These are phyloP conservation scores for Thermothielavioides terrestris DNA, from an alignment of 495 filamentous ascomycete genomes.

Conservation along the genomic window DNA sequence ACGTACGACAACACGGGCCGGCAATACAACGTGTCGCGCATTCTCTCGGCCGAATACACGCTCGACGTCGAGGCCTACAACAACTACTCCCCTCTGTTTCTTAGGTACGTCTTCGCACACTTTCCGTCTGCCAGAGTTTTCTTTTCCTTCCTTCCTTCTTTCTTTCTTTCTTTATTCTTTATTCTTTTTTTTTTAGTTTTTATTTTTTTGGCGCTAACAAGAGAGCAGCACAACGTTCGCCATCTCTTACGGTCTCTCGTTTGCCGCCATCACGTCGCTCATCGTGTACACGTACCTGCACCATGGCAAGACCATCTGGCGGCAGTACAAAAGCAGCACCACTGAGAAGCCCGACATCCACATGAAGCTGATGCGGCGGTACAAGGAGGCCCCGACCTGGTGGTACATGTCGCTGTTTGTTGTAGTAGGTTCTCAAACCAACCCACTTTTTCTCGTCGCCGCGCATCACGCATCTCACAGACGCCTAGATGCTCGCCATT, in stretches of 20 bases:
- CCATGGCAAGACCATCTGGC: slow-evolving; percentile 55
- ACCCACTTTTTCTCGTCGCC: neutral
- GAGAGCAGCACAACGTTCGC: slow-evolving; percentile 49
- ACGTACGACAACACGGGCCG: slow-evolving; percentile 56
- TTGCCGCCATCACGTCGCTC: slow-evolving; percentile 59
- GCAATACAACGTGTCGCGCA: slow-evolving; percentile 46
- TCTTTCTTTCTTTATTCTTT: too few relatives aligned
- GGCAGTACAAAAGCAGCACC: slow-evolving; percentile 50
- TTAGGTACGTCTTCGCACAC: slow-evolving; percentile 36
- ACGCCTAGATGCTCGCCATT: slow-evolving; percentile 47
- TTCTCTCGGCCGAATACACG: slow-evolving; percentile 43
- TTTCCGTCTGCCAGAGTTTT: too few relatives aligned
- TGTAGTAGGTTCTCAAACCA: slow-evolving; percentile 30
- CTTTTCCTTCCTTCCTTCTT: too few relatives aligned
- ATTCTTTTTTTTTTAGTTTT: too few relatives aligned
- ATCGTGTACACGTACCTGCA: slow-evolving; percentile 58
- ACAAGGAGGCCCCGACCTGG: slow-evolving; percentile 50
- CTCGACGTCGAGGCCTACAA: slow-evolving; percentile 49
- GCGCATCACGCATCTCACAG: slow-evolving; percentile 8
- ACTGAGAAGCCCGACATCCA: slow-evolving; percentile 50
- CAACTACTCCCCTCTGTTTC: slow-evolving; percentile 53
- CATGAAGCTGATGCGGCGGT: slow-evolving; percentile 52
- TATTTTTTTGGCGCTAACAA: slow-evolving; percentile 7
- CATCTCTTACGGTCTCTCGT: slow-evolving; percentile 59
- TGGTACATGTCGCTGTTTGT: slow-evolving; percentile 46